A percentile compares a stretch with the other conserved stretches of the same genome.
phyloP scores from a whole-genome alignment of 495 filamentous ascomycete species.

The Glonium stellatum region DNA sequence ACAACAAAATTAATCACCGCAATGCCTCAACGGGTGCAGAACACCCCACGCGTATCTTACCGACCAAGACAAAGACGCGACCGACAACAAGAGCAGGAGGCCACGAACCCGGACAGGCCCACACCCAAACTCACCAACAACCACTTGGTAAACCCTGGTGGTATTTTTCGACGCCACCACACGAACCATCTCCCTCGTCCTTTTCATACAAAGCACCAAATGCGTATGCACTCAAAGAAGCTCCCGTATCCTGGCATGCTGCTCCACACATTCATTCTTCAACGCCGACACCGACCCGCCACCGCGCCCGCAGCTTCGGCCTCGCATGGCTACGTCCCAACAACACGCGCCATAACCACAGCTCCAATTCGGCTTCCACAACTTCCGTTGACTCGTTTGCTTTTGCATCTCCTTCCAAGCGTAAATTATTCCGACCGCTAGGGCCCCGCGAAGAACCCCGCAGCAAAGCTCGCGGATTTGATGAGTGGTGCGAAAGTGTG shows the following conservation, averaged over 20 bases:
- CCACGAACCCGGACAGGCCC: constrained; percentile 5
- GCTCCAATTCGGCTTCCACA: background rate
- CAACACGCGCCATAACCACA: background rate
- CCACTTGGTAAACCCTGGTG: constrained; percentile 2
- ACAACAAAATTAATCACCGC: background rate
- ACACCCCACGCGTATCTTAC: constrained; percentile 3
- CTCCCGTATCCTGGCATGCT: background rate
- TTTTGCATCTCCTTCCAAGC: constrained; percentile 2
- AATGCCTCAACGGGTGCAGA: constrained; percentile 2
- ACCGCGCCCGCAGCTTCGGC: background rate
- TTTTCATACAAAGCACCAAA: background rate
- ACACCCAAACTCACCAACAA: background rate
- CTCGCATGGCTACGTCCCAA: constrained; percentile 15
- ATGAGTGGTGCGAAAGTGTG: constrained; percentile 8
- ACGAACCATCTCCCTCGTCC: background rate
- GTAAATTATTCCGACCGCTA: too few species aligned
- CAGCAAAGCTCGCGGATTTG: constrained; percentile 9
- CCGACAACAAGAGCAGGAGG: background rate
- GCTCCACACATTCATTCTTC: background rate
- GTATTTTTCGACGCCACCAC: constrained; percentile 6
- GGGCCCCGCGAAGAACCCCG: too few species aligned
- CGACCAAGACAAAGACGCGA: background rate
- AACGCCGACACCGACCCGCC: background rate
- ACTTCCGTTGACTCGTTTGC: constrained; percentile 20
- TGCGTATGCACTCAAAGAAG: background rate